Evolutionary conservation across 345 rosid genomes (phyloP).

Genomic region (Eucalyptus fibrosa): DNA sequence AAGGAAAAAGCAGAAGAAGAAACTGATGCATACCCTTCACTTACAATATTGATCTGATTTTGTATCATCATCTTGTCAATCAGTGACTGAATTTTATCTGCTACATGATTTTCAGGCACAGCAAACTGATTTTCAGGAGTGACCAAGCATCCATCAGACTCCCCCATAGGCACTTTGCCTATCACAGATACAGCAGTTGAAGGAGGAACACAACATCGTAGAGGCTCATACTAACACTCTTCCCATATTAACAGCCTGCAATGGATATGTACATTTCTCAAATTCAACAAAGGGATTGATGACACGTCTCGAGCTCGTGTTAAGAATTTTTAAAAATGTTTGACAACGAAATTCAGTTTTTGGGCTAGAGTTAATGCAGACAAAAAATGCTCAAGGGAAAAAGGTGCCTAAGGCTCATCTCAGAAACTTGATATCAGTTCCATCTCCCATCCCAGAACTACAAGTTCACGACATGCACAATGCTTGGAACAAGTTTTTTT

Average conservation of each 20-base stretch:
- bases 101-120: constrained; percentile 14
- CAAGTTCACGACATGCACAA: neutral
- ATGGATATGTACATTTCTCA: neutral
- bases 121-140: neutral
- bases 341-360: neutral
- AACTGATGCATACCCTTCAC: constrained; percentile 66
- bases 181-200: constrained; percentile 10
- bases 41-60: constrained; percentile 54
- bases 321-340: neutral
- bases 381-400: neutral
- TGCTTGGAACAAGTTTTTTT: neutral
- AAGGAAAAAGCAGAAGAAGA: neutral
- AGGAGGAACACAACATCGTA: constrained; percentile 8
- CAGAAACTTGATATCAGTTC: neutral
- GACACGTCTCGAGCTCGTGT: neutral
- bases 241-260: constrained; percentile 92
- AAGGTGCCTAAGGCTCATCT: neutral
- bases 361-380: neutral
- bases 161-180: constrained; percentile 17
- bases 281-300: neutral
- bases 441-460: neutral
- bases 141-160: constrained; percentile 21
- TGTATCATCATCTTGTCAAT: constrained; percentile 69
- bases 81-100: constrained; percentile 34
- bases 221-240: constrained; percentile 48